phyloP scores from a whole-genome alignment of 179 eudicot species.

The Sideroxylon spinosum region DNA sequence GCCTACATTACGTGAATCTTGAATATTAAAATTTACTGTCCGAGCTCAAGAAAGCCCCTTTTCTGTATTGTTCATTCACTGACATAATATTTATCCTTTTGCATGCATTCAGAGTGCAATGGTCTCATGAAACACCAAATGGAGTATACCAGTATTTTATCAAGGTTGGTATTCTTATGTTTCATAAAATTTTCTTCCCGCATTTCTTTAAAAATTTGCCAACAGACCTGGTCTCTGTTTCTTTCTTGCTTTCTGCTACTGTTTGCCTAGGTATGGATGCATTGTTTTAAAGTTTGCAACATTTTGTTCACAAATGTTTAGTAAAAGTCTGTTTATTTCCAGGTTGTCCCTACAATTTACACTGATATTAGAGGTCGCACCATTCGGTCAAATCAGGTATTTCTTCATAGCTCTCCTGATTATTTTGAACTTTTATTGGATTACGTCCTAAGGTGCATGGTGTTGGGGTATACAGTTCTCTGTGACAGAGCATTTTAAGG shows the following conservation, averaged over 20 bases:
- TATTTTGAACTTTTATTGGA: background rate
- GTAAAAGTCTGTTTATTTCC: slow-evolving; percentile 21
- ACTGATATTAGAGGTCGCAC: slow-evolving; percentile 50
- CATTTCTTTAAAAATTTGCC: background rate
- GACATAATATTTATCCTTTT: background rate
- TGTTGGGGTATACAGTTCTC: slow-evolving; percentile 56
- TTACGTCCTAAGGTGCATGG: slow-evolving; percentile 2
- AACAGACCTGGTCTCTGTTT: background rate
- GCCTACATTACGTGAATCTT: background rate
- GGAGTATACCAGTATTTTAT: slow-evolving; percentile 86
- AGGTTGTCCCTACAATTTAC: slow-evolving; percentile 94
- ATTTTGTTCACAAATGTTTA: background rate
- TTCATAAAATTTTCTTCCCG: background rate
- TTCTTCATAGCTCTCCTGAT: background rate
- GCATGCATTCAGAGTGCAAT: slow-evolving; percentile 48
- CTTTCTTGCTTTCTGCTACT: background rate
- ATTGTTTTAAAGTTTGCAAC: background rate
- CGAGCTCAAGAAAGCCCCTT: background rate
- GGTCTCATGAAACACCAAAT: slow-evolving; percentile 55
- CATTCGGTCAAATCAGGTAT: slow-evolving; percentile 86
- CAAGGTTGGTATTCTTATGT: slow-evolving; percentile 43
- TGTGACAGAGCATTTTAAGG: slow-evolving; percentile 83
- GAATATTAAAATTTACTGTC: background rate
- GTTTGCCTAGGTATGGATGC: too few relatives aligned
- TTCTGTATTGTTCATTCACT: background rate